phyloP scores from a whole-genome alignment of 306 rosid species.

The Oemleria cerasiformis region DNA sequence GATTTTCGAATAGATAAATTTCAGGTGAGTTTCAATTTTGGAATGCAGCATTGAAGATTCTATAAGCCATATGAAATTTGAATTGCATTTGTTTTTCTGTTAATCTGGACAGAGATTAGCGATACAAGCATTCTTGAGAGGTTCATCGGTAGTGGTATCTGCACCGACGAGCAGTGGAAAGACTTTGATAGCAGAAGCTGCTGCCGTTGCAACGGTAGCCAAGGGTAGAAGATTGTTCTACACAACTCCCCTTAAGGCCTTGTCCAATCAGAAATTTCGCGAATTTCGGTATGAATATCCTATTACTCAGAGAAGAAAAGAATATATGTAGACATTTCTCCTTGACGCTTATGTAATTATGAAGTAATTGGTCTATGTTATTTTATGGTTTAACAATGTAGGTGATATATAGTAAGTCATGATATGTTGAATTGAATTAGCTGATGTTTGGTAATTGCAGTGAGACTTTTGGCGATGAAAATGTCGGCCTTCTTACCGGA shows the following conservation, averaged over 20 bases:
- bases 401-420: not conserved
- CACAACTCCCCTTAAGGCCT: conserved; percentile 95
- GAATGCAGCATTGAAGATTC: not conserved
- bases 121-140: conserved; percentile 78
- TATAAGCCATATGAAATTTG: not conserved
- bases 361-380: conserved; percentile 8
- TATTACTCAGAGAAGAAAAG: not conserved
- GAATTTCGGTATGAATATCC: conserved; percentile 65
- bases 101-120: conserved; percentile 60
- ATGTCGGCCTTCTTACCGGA: conserved; percentile 94
- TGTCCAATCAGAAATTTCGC: conserved; percentile 96
- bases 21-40: conserved; percentile 45
- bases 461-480: conserved; percentile 75
- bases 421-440: conserved; percentile 7
- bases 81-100: not conserved
- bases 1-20: conserved; percentile 88
- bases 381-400: conserved; percentile 1
- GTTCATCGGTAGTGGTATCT: conserved; percentile 92
- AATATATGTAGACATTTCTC: not conserved
- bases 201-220: conserved; percentile 84
- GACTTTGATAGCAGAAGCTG: conserved; percentile 94
- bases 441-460: conserved; percentile 41
- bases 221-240: conserved; percentile 69
- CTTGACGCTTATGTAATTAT: not conserved
- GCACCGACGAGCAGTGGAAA: conserved; percentile 98